Evolutionary conservation across 306 rosid species (phyloP), one percentile per base, ranked within the genome.

Genomic region (Mimosa pudica): DNA sequence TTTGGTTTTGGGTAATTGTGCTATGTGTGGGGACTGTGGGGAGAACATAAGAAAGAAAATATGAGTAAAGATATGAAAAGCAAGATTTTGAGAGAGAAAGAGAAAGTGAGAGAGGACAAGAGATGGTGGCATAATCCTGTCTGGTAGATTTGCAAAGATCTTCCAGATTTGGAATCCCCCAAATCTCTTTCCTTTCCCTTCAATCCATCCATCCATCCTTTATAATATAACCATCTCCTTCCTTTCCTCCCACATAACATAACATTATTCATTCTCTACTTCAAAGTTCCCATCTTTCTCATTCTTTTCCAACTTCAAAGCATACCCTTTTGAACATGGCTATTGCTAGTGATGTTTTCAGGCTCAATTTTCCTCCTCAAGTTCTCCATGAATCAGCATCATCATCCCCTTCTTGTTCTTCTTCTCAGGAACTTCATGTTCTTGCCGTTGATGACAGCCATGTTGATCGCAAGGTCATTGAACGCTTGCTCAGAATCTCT

Each of bases 371-470:
- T 33, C 81, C 86, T 24, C 90, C 86, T 24, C 90, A 86, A 46
- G 83, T 74, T 10, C 65, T 84, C 1, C 88, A 80, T 8, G 65
- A 57, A n/a, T 79, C 85, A 1, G 0, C 30, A 24, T 24, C 30
- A 24, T 24, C 30, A 24, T 24, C 30, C 30, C 48, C 77, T 4
- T 24, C 72, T 18, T 65, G 75, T 58, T 73, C 72, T 18, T 65
- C 73, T 58, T 73, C 90, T 1, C 54, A 61, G 6, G 83, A 94
- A 79, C 83, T 94, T 16, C 98, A 94, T 76, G 98, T 94, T 71
- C 91, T 94, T 33, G 98, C 98, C 0, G 98, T 94, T 7, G 98
- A 94, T 81, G 98, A 94, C 70, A 94, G 97, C 63, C 85, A 63
- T 32, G 94, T 94, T 8, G 98, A 94, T 73, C 90, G 97, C 72